Evolutionary conservation across 2,329 filamentous ascomycete species (phyloP).

Genomic region (Colletotrichum nymphaeae): DNA sequence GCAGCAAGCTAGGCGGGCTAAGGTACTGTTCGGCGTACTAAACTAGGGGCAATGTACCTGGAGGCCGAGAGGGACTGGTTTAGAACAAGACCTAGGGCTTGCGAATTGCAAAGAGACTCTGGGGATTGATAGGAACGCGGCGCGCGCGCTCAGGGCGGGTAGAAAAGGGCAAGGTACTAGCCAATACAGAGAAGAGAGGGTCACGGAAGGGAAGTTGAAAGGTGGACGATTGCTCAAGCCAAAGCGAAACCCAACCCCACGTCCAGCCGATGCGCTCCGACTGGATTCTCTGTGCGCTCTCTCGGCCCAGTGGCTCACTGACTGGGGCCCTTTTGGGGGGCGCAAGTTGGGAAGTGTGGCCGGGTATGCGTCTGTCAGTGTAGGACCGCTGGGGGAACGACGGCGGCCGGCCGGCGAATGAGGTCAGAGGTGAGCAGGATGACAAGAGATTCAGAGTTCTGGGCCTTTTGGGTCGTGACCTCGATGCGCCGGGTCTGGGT

Average conservation of each 20-base stretch:
- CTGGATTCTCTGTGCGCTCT: slow-evolving; percentile 28
- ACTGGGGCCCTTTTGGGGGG: not conserved
- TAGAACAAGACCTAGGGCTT: not conserved
- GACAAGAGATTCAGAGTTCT: slow-evolving; percentile 25
- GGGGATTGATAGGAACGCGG: slow-evolving; percentile 2
- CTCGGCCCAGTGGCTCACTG: slow-evolving; percentile 21
- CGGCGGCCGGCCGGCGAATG: slow-evolving; percentile 24
- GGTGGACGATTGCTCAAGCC: slow-evolving; percentile 2
- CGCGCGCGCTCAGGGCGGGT: not conserved
- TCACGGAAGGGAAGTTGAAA: no score
- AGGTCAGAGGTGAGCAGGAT: slow-evolving; percentile 24
- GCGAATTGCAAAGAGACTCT: not conserved
- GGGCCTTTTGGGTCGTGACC: slow-evolving; percentile 21
- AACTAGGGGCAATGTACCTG: slow-evolving; percentile 12
- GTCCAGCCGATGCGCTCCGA: slow-evolving; percentile 28
- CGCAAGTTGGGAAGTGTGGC: slow-evolving; percentile 3
- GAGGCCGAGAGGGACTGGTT: not conserved
- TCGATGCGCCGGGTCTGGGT: slow-evolving; percentile 31
- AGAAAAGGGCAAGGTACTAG: not conserved
- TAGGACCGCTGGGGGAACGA: slow-evolving; percentile 25
- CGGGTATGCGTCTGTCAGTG: slow-evolving; percentile 32
- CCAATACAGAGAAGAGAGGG: not conserved
- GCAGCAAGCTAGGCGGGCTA: not conserved
- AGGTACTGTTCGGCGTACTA: slow-evolving; percentile 21
- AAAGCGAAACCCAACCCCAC: slow-evolving; percentile 33